Percentiles rank a stretch among this genome's conserved stretches.
Evolutionary conservation across 352 stramenopile genomes (phyloP).

Genomic region (Pythium vanterpoolii): DNA sequence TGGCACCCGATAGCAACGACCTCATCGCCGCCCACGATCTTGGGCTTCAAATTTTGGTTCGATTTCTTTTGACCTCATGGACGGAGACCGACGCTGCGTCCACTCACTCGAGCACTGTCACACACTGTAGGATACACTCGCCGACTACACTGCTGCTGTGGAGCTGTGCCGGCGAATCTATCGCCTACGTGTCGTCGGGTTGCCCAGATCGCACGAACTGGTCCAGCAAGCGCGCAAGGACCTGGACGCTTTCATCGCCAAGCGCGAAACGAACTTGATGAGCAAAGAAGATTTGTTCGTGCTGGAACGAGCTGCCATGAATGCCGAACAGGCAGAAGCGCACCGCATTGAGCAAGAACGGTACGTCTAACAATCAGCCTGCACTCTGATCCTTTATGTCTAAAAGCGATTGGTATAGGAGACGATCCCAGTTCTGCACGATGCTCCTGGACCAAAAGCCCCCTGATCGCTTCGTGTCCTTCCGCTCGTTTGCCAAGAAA

Average conservation of each 20-base stretch:
- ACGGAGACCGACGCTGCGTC: too few species aligned
- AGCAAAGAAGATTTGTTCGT: slow-evolving; percentile 7
- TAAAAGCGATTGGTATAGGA: slow-evolving; percentile 22
- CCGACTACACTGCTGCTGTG: slow-evolving; percentile 5
- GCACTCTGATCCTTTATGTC: neutral
- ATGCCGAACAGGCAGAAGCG: slow-evolving; percentile 1
- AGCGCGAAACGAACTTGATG: slow-evolving; percentile 15
- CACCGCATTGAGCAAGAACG: slow-evolving; percentile 6
- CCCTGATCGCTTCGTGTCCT: slow-evolving; percentile 25
- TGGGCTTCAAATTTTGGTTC: slow-evolving; percentile 43
- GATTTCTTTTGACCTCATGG: neutral
- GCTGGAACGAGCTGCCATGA: slow-evolving; percentile 4
- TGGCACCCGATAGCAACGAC: slow-evolving; percentile 44
- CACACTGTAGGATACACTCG: slow-evolving; percentile 13
- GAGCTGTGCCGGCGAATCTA: slow-evolving; percentile 5
- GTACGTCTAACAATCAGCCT: neutral
- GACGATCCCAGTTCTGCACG: slow-evolving; percentile 28
- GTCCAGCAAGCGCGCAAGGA: neutral
- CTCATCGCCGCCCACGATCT: slow-evolving; percentile 36
- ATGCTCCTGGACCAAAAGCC: slow-evolving; percentile 36
- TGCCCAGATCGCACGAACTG: slow-evolving; percentile 7
- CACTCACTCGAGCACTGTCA: too few species aligned
- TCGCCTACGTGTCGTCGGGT: slow-evolving; percentile 3
- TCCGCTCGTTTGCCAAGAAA: slow-evolving; percentile 38
- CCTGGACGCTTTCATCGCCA: slow-evolving; percentile 19